Evolutionary conservation across 805 yeast genomes (phyloP).

Genomic region (Cyberlindnera samutprakarnensis): DNA sequence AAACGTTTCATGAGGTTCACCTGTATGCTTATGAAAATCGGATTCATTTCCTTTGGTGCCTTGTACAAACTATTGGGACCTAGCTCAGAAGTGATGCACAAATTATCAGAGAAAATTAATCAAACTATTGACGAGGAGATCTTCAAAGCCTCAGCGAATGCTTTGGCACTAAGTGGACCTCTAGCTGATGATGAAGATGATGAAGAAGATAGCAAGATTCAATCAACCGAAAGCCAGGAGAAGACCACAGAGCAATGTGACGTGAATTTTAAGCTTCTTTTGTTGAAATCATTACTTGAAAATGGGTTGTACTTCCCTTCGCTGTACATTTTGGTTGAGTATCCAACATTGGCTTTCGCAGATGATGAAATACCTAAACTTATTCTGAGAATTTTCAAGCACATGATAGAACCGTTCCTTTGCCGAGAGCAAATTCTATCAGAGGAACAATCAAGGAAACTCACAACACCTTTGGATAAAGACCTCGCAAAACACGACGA

Average conservation of each 20-base stretch:
- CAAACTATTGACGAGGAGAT: conserved; percentile 47
- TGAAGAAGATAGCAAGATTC: conserved; percentile 18
- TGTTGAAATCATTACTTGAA: conserved; percentile 46
- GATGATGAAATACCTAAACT: conserved; percentile 41
- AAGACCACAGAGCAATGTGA: not conserved
- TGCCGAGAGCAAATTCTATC: conserved; percentile 14
- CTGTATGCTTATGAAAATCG: conserved; percentile 56
- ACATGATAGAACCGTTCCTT: conserved; percentile 43
- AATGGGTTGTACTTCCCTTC: conserved; percentile 61
- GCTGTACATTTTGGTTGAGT: conserved; percentile 46
- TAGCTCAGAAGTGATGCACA: conserved; percentile 35
- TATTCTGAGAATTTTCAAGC: conserved; percentile 42
- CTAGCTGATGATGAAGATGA: conserved; percentile 57
- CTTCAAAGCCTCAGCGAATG: conserved; percentile 59
- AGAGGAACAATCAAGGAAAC: conserved; percentile 4
- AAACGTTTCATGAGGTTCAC: conserved; percentile 29
- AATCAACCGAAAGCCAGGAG: conserved; percentile 3
- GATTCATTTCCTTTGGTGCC: conserved; percentile 56
- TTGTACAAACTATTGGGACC: conserved; percentile 55
- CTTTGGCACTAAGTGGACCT: conserved; percentile 85
- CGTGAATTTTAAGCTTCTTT: conserved; percentile 32
- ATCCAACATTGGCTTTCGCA: conserved; percentile 53
- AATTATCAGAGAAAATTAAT: conserved; percentile 37
- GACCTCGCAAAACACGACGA: not conserved
- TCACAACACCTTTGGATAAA: not conserved